These are phyloP conservation scores for Glaciozyma antarctica DNA, from an alignment of 768 basidiomycete species.

Conservation along the genomic window DNA sequence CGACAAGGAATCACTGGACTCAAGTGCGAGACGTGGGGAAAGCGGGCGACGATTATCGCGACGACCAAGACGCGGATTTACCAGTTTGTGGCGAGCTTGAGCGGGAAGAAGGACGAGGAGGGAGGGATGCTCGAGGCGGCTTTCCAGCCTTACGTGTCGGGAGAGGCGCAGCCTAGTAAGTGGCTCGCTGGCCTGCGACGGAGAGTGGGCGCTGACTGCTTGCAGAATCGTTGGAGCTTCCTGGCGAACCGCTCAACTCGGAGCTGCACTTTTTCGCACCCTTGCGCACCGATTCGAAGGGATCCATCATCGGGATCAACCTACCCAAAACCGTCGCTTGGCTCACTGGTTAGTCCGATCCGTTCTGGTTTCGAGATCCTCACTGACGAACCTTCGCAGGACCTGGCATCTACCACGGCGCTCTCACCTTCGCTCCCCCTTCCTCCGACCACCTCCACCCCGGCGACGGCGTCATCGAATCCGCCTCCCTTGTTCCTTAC, in stretches of 20 bases:
- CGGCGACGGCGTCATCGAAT: conserved; percentile 66
- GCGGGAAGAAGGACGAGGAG: conserved; percentile 63
- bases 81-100: conserved; percentile 59
- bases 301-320: conserved; percentile 40
- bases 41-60: conserved; percentile 54
- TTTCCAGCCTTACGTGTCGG: conserved; percentile 53
- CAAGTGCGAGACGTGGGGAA: conserved; percentile 57
- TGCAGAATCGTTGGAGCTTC: conserved; percentile 80
- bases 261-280: conserved; percentile 68
- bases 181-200: conserved; percentile 7
- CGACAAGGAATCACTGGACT: conserved; percentile 74
- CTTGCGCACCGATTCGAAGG: conserved; percentile 41
- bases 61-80: conserved; percentile 84
- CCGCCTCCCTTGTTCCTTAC: conserved; percentile 69
- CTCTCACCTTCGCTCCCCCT: conserved; percentile 50
- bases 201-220: conserved; percentile 19
- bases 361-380: not conserved
- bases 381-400: conserved; percentile 43
- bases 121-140: conserved; percentile 60
- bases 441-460: conserved; percentile 44
- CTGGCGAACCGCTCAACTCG: conserved; percentile 60
- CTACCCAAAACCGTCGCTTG: conserved; percentile 72
- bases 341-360: conserved; percentile 62
- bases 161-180: conserved; percentile 72
- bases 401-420: conserved; percentile 80